phyloP scores from a whole-genome alignment of 2,329 filamentous ascomycete genomes.

The Phaeomoniella chlamydospora region DNA sequence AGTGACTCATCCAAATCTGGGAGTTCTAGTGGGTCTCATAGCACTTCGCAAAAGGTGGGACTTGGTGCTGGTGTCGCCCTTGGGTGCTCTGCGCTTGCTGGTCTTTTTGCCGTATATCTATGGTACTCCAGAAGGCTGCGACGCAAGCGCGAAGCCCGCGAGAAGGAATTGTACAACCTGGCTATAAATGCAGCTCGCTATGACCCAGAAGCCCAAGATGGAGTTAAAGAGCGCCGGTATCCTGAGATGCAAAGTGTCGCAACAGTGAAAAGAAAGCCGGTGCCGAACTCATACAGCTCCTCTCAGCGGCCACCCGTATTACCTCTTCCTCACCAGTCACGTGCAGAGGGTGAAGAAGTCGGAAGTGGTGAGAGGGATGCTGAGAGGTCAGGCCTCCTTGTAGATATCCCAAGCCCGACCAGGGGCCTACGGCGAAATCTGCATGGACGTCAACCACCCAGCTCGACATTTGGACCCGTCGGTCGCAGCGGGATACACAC shows the following conservation, averaged over 20 bases:
- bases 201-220: slow-evolving; percentile 24
- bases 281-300: slow-evolving; percentile 10
- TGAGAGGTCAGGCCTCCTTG: slow-evolving; percentile 26
- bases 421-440: slow-evolving; percentile 23
- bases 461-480: slow-evolving; percentile 31
- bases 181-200: slow-evolving; percentile 35
- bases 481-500: slow-evolving; percentile 41
- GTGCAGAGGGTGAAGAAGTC: slow-evolving; percentile 9
- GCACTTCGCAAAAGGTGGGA: slow-evolving; percentile 33
- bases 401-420: slow-evolving; percentile 23
- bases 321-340: slow-evolving; percentile 5
- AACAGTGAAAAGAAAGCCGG: slow-evolving; percentile 8
- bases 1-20: slow-evolving; percentile 10
- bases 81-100: slow-evolving; percentile 39
- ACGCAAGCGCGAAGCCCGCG: slow-evolving; percentile 25
- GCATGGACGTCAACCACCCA: slow-evolving; percentile 21
- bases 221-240: slow-evolving; percentile 13
- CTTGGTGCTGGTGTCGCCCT: slow-evolving; percentile 53
- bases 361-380: slow-evolving; percentile 17
- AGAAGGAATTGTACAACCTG: slow-evolving; percentile 39
- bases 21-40: slow-evolving; percentile 4
- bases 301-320: slow-evolving; percentile 19
- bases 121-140: slow-evolving; percentile 36
- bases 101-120: slow-evolving; percentile 31
- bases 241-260: slow-evolving; percentile 7